Percentiles rank a stretch among this genome's conserved stretches.
Conservation (phyloP, 345 rosid species). For the Salix brachista region DNA sequence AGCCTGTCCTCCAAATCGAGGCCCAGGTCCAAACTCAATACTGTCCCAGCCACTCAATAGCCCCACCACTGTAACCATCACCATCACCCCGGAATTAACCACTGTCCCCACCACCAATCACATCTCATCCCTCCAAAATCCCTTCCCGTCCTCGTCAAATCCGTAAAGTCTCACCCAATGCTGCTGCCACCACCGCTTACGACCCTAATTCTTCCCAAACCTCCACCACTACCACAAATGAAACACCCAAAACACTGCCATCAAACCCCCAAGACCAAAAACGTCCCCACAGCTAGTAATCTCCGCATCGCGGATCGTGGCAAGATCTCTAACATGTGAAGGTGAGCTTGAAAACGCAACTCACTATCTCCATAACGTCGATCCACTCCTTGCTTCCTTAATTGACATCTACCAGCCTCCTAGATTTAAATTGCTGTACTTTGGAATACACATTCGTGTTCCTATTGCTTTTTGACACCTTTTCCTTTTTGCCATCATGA, state of each 20-base stretch:
- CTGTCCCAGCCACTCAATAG: conserved; percentile 16
- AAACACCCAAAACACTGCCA: conserved; percentile 25
- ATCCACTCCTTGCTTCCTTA: conserved; percentile 61
- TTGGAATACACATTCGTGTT: neutral
- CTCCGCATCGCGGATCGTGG: conserved; percentile 40
- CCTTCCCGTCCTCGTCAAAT: conserved; percentile 89
- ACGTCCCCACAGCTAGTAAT: conserved; percentile 35
- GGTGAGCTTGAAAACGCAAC: conserved; percentile 84
- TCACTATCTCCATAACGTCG: conserved; percentile 66
- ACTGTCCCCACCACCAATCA: conserved; percentile 23
- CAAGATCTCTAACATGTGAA: conserved; percentile 71
- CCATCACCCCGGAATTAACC: conserved; percentile 29
- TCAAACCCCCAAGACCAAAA: conserved; percentile 21
- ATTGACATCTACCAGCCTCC: conserved; percentile 72
- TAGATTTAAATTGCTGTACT: conserved; percentile 17
- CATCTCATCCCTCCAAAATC: conserved; percentile 76
- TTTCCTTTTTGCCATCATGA: neutral
- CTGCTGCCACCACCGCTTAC: conserved; percentile 13
- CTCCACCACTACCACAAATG: conserved; percentile 1
- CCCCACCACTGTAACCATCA: conserved; percentile 11
- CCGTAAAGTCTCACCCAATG: conserved; percentile 66
- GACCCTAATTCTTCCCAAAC: conserved; percentile 28
- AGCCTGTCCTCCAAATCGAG: conserved; percentile 21
- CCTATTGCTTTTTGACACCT: conserved; percentile 4
- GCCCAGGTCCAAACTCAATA: conserved; percentile 18